phyloP scores from a whole-genome alignment of 768 basidiomycete species.

The Kwoniella shandongensis region DNA sequence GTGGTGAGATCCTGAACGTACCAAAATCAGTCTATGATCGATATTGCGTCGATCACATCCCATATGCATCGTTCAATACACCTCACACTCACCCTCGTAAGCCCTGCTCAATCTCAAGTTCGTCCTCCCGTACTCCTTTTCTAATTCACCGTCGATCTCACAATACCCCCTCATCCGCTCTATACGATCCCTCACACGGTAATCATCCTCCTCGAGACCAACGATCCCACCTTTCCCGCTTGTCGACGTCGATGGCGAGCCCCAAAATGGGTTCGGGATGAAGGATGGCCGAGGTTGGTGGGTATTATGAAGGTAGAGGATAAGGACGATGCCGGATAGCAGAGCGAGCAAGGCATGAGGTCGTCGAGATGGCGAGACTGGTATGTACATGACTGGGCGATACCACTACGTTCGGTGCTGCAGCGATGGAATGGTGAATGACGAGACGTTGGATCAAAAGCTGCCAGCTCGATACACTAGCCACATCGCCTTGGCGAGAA shows the following conservation, averaged over 20 bases:
- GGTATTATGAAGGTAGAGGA: constrained; percentile 22
- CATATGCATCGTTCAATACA: not conserved
- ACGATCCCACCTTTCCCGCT: not conserved
- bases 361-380: constrained; percentile 18
- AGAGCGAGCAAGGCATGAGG: constrained; percentile 25
- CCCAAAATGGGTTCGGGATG: constrained; percentile 1
- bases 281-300: constrained; percentile 19
- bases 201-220: constrained; percentile 15
- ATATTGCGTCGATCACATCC: not conserved
- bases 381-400: constrained; percentile 1
- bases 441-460: too few relatives aligned
- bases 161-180: constrained; percentile 24
- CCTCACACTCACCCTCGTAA: constrained; percentile 44
- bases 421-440: too few relatives aligned
- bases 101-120: constrained; percentile 38
- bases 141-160: constrained; percentile 28
- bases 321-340: constrained; percentile 15
- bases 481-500: too few relatives aligned
- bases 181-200: constrained; percentile 18
- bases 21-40: too few relatives aligned
- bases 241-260: not conserved
- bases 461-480: too few relatives aligned
- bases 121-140: constrained; percentile 37
- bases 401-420: too few relatives aligned
- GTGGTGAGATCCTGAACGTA: constrained; percentile 40